Evolutionary conservation across 495 filamentous ascomycete genomes (phyloP).

Genomic region (Xylaria telfairii): DNA sequence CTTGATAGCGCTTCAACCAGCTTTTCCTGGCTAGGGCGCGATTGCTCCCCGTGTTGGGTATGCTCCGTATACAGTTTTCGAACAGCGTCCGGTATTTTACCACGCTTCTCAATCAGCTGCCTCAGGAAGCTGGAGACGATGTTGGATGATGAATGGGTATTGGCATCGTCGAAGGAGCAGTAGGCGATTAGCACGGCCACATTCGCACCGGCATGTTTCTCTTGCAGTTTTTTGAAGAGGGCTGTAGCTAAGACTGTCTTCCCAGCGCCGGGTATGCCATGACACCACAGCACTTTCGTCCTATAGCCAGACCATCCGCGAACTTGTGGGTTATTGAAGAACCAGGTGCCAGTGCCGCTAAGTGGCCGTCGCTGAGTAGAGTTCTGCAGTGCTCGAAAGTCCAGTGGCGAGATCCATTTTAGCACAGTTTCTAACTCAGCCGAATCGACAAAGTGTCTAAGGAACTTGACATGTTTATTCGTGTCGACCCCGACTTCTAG

Average conservation of each 20-base stretch:
- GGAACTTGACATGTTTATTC: neutral
- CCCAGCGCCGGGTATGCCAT: conserved; percentile 10
- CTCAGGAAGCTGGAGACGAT: conserved; percentile 7
- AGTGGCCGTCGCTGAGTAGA: neutral
- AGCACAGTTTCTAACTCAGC: neutral
- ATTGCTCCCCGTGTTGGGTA: too few species aligned
- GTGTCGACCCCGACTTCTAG: too few species aligned
- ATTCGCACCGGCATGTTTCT: neutral
- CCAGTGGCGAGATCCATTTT: conserved; percentile 8
- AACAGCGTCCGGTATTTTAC: neutral
- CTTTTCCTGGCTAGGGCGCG: neutral
- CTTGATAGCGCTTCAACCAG: neutral
- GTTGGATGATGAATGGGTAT: conserved; percentile 3
- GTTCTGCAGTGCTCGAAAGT: neutral
- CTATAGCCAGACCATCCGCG: conserved; percentile 1
- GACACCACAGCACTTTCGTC: too few species aligned
- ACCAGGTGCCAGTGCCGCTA: neutral
- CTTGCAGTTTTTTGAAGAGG: neutral
- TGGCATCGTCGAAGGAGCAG: conserved; percentile 9
- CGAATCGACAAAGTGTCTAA: neutral
- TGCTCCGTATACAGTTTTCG: neutral
- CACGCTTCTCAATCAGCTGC: conserved; percentile 5
- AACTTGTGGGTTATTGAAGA: conserved; percentile 6
- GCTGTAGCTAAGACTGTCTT: conserved; percentile 12
- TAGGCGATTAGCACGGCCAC: conserved; percentile 10